Evolutionary conservation across 495 filamentous ascomycete genomes (phyloP), one percentile per base, ranked within the genome.

Genomic region (Thermochaetoides thermophila): DNA sequence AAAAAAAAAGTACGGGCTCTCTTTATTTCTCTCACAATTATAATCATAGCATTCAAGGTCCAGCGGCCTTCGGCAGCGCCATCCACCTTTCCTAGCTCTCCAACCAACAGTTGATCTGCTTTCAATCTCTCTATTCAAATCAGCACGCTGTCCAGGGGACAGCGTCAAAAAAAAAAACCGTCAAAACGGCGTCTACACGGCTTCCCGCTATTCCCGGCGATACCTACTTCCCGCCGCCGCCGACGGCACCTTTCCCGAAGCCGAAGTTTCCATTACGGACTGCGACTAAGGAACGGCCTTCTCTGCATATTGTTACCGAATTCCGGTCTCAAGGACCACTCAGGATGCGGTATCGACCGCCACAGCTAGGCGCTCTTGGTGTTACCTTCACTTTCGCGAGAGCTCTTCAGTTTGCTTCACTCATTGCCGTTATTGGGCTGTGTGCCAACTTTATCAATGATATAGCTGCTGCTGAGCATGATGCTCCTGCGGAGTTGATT

Each of bases 361-460:
- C 42, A 64, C 74, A 18, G 63, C 68, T 83, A 47, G 84, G 86
- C 44, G 81, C 78, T 45, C 61, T 92, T 29, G 82, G 81, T 42
- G 71, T 73, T 32, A 80, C 73, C 38, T 93, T 91, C 64, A 73
- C 74, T 20, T 49, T 79, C 36, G 69, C 78, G 40, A 73, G 87
- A 18, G 61, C 70, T 16, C 65, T 86, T 37, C 76, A 93, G 52
- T 61, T 68, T 29, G 60, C 74, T 31, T 76, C 68, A 14, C 74
- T 96, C 39, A 71, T 93, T 42, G 64, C 73, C 29, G 73, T 84
- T 41, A 78, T 94, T 46, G 84, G 84, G 32, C 71, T 93, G 40
- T 74, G 71, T 1, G 70, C 82, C 35, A 83, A 83, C 51, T 87
- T 93, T 60, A 74, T 93, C 48, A 69, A 73, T n/a, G 58, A 74